Evolutionary conservation across 176 grass and related monocot genomes (phyloP), one percentile per base, ranked within the genome.

Genomic region (Zoysia pacifica): DNA sequence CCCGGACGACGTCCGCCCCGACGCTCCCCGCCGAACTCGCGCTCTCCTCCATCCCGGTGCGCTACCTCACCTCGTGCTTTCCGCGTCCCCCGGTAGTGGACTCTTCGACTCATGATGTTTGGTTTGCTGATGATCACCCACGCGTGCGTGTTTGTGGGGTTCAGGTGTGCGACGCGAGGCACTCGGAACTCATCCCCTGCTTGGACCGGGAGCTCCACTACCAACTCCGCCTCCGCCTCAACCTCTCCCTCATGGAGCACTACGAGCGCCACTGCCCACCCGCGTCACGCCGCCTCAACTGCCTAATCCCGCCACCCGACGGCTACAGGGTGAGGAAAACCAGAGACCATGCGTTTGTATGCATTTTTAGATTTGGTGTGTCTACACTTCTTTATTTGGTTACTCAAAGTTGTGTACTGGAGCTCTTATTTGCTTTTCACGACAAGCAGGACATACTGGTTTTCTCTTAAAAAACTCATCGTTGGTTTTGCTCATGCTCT

Each of bases 231-330:
- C 81, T 94, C 65, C 81, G 83, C 59, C 81, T 94, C 50, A 87
- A 94, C 82, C 69, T 91, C 81, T 82, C 86, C 67, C 86, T 89
- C 62, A 94, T 91, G 92, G 89, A 94, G 73, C 92, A 94, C 79
- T 94, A 94, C 70, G 92, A 94, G 81, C 89, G 92, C 65, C 92
- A 94, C 74, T 94, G 92, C 79, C 92, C 92, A 10, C 74, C 76
- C 7, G 45, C 77, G 53, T 19, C 10, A 40, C 92, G 81, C 62
- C 80, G 92, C 69, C 77, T 87, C 67, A 91, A 94, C 76, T 94
- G 92, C 86, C 89, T 94, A 86, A 80, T 94, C 76, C 92, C 92
- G 42, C 83, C 92, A 18, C 92, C 92, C 52, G 5, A 49, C 9
- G 89, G 84, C 66, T 94, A 94, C 89, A 79, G 65, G 73, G 92